Evolutionary conservation across 768 basidiomycete species (phyloP).

Genomic region (Russula virescens): DNA sequence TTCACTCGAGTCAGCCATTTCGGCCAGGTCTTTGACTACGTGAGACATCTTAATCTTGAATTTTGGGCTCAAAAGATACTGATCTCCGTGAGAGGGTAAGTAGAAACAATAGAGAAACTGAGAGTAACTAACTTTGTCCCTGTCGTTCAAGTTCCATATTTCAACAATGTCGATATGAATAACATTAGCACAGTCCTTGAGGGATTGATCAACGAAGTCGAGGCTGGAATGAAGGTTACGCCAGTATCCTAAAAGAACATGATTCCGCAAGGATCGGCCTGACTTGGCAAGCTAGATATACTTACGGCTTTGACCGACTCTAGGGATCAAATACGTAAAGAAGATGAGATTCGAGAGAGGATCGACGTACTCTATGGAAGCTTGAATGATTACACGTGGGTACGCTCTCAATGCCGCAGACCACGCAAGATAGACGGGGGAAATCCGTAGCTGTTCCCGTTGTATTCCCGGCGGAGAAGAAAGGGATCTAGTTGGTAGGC

Average conservation of each 20-base stretch:
- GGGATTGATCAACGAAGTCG: not conserved
- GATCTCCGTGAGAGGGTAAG: not conserved
- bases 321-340: not conserved
- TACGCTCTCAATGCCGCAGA: not conserved
- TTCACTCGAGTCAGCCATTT: not conserved
- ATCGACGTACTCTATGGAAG: conserved; percentile 8
- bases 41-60: conserved; percentile 9
- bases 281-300: not conserved
- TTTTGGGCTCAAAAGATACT: not conserved
- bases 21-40: conserved; percentile 1
- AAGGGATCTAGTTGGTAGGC: too few relatives aligned
- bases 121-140: not conserved
- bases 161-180: conserved; percentile 2
- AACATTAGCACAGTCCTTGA: not conserved
- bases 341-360: not conserved
- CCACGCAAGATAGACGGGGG: not conserved
- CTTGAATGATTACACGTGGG: not conserved
- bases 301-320: conserved; percentile 5
- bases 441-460: not conserved
- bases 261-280: not conserved
- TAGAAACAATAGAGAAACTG: not conserved
- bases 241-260: not conserved
- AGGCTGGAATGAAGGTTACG: not conserved
- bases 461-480: not conserved
- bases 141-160: conserved; percentile 9